Percentiles rank a stretch among this genome's conserved stretches.
Evolutionary conservation across 1,284 basidiomycete species (phyloP).

Genomic region (Anthracocystis walkeri): DNA sequence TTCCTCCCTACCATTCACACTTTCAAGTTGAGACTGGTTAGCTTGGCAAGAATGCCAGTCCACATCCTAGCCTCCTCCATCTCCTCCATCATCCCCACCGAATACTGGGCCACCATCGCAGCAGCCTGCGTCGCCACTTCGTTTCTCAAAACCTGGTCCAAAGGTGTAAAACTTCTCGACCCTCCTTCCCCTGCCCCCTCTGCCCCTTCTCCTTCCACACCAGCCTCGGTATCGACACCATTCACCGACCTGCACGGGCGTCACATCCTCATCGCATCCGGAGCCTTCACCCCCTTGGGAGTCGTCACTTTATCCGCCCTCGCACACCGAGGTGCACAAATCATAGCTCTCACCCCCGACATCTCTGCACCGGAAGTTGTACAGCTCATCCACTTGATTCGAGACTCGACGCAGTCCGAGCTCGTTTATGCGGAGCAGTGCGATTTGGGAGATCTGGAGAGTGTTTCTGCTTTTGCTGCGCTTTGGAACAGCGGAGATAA

Average conservation of each 20-base stretch:
- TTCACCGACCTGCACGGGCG: slow-evolving; percentile 51
- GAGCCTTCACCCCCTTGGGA: slow-evolving; percentile 58
- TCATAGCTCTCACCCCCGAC: slow-evolving; percentile 55
- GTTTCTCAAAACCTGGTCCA: slow-evolving; percentile 55
- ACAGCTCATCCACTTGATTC: slow-evolving; percentile 57
- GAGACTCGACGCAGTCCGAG: slow-evolving; percentile 58
- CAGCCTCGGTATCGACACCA: slow-evolving; percentile 6
- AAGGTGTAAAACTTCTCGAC: slow-evolving; percentile 49
- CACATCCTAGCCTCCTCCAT: slow-evolving; percentile 44
- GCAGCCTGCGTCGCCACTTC: slow-evolving; percentile 30
- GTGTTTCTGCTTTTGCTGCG: slow-evolving; percentile 51
- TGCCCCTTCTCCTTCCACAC: background rate
- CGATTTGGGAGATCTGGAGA: slow-evolving; percentile 46
- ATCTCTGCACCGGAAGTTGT: slow-evolving; percentile 31
- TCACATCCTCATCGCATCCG: slow-evolving; percentile 50
- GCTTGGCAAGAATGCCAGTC: slow-evolving; percentile 47
- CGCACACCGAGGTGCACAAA: slow-evolving; percentile 60
- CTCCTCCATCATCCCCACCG: slow-evolving; percentile 32
- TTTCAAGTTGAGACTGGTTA: background rate
- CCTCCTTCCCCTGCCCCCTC: slow-evolving; percentile 13
- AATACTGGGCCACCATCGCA: slow-evolving; percentile 51
- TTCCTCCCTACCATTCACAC: background rate
- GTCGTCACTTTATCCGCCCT: slow-evolving; percentile 55
- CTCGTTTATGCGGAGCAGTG: slow-evolving; percentile 65
- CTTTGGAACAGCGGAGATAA: slow-evolving; percentile 58